A percentile compares a stretch with the other conserved stretches of the same genome.
These are phyloP conservation scores for Yamadazyma atmosphaerica DNA, from an alignment of 1,139 yeast genomes.

Conservation along the genomic window DNA sequence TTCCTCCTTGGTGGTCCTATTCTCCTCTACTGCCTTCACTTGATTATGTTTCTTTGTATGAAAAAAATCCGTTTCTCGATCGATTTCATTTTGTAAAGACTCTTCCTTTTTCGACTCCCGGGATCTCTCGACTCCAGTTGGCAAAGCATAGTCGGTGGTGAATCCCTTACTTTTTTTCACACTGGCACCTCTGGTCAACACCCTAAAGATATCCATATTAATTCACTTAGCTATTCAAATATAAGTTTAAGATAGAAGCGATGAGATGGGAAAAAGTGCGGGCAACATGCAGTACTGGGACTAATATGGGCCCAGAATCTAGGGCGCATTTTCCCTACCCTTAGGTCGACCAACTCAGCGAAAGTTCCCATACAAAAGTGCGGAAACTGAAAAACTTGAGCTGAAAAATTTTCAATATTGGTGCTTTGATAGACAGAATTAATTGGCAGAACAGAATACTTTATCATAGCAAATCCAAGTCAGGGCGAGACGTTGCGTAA, in stretches of 20 bases:
- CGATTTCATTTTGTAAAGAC: constrained; percentile 13
- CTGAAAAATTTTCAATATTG: neutral
- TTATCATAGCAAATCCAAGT: too few relatives aligned
- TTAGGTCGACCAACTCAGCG: too few relatives aligned
- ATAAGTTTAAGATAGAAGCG: too few relatives aligned
- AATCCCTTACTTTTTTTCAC: constrained; percentile 54
- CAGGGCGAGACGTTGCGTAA: too few relatives aligned
- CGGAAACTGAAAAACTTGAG: neutral
- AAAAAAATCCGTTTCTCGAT: constrained; percentile 19
- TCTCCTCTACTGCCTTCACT: constrained; percentile 44
- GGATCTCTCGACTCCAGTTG: constrained; percentile 24
- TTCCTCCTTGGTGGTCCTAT: constrained; percentile 35
- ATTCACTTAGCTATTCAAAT: too few relatives aligned
- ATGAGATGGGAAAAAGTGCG: constrained; percentile 2
- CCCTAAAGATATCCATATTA: constrained; percentile 84
- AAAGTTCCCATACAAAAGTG: neutral
- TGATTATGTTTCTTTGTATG: constrained; percentile 36
- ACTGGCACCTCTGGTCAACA: constrained; percentile 82
- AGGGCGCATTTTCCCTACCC: too few relatives aligned
- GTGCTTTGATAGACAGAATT: too few relatives aligned
- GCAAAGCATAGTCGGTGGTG: constrained; percentile 46
- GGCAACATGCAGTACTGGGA: neutral
- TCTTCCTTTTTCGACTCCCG: constrained; percentile 19
- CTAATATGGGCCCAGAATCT: neutral
- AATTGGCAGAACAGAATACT: too few relatives aligned